phyloP scores from a whole-genome alignment of 352 stramenopile genomes.

The Phytopythium delawarense region DNA sequence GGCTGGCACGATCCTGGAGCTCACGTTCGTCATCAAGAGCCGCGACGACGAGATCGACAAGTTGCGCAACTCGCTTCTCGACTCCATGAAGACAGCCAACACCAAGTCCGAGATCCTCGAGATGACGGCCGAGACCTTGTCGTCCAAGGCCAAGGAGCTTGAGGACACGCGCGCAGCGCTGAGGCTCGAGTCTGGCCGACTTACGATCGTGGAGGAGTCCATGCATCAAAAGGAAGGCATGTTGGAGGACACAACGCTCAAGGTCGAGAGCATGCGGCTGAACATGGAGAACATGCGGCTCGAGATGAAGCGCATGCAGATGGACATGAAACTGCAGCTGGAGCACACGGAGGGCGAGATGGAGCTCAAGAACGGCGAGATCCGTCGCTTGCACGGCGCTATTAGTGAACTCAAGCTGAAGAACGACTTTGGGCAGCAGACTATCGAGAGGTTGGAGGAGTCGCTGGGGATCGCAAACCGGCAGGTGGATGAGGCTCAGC shows the following conservation, averaged over 20 bases:
- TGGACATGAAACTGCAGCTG: constrained; percentile 71
- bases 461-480: constrained; percentile 24
- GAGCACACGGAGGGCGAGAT: constrained; percentile 63
- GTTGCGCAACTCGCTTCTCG: constrained; percentile 38
- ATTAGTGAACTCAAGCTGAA: constrained; percentile 58
- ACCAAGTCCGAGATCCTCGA: constrained; percentile 67
- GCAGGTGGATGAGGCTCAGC: constrained; percentile 45
- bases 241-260: constrained; percentile 57
- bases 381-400: constrained; percentile 39
- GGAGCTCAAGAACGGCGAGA: constrained; percentile 71
- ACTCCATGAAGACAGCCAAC: constrained; percentile 50
- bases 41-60: constrained; percentile 68
- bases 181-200: constrained; percentile 42
- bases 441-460: constrained; percentile 41
- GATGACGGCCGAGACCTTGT: constrained; percentile 52
- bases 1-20: constrained; percentile 55
- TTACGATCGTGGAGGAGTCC: constrained; percentile 56
- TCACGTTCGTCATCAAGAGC: constrained; percentile 77
- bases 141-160: constrained; percentile 55
- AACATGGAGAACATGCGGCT: constrained; percentile 51
- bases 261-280: constrained; percentile 58
- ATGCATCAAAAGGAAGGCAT: constrained; percentile 57
- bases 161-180: constrained; percentile 50
- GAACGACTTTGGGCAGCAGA: constrained; percentile 49
- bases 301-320: constrained; percentile 69